These are phyloP conservation scores for Globisporangium radiosum DNA, from an alignment of 352 stramenopile species.

Conservation along the genomic window DNA sequence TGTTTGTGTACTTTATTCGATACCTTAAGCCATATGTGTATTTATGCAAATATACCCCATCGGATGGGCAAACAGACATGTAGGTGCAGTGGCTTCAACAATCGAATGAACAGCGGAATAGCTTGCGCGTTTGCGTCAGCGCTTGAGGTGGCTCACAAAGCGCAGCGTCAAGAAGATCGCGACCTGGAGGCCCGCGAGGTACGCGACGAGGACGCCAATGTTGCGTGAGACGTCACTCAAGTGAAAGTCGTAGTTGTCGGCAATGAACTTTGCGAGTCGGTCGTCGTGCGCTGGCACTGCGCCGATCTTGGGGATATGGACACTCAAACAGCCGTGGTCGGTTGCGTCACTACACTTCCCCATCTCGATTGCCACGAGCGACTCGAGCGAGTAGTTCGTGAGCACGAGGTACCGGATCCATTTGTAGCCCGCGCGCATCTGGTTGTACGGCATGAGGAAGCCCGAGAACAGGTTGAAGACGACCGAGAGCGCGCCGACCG, in stretches of 20 bases:
- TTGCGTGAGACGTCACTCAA: constrained; percentile 12
- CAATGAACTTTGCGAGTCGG: constrained; percentile 12
- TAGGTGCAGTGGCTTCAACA: too few species aligned
- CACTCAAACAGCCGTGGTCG: constrained; percentile 6
- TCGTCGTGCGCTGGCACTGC: neutral
- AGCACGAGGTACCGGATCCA: constrained; percentile 24
- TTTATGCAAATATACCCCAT: too few species aligned
- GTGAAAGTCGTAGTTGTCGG: constrained; percentile 20
- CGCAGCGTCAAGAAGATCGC: constrained; percentile 38
- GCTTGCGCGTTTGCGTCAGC: constrained; percentile 6
- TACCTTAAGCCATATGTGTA: too few species aligned
- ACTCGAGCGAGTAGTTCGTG: constrained; percentile 20
- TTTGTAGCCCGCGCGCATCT: constrained; percentile 19
- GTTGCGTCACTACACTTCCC: constrained; percentile 1
- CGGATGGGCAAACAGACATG: too few species aligned
- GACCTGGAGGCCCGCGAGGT: constrained; percentile 26
- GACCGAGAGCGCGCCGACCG: constrained; percentile 32
- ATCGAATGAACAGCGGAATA: too few species aligned
- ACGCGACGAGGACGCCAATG: constrained; percentile 21
- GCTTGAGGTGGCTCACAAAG: constrained; percentile 49
- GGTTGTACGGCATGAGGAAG: constrained; percentile 18
- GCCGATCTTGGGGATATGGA: neutral
- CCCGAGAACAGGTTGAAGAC: constrained; percentile 47
- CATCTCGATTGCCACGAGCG: constrained; percentile 12
- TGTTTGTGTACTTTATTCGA: too few species aligned